Evolutionary conservation across 2,329 filamentous ascomycete species (phyloP).

Genomic region (Scedosporium aurantiacum): DNA sequence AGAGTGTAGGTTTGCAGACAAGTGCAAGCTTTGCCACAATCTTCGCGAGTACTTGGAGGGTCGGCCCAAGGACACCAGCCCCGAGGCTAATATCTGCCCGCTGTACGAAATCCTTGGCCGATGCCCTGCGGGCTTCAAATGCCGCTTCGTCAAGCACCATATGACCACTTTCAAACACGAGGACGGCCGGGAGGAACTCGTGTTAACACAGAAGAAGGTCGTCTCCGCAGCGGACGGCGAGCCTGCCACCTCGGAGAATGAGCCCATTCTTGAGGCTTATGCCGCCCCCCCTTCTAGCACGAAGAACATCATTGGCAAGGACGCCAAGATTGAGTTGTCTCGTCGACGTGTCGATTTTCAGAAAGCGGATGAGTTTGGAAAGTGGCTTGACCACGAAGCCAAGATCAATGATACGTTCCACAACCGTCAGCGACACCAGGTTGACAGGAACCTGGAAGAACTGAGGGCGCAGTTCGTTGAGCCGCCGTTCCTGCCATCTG

Average conservation of each 20-base stretch:
- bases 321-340: conserved; percentile 63
- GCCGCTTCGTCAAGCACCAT: conserved; percentile 80
- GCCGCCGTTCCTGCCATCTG: conserved; percentile 76
- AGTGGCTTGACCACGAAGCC: conserved; percentile 63
- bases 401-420: conserved; percentile 26
- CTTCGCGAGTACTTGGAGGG: conserved; percentile 79
- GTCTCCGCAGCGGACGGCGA: conserved; percentile 23
- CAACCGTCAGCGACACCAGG: conserved; percentile 29
- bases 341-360: conserved; percentile 61
- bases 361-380: conserved; percentile 63
- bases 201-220: conserved; percentile 43
- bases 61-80: conserved; percentile 63
- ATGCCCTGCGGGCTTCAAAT: conserved; percentile 86
- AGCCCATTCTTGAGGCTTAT: conserved; percentile 24
- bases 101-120: conserved; percentile 65
- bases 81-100: conserved; percentile 58
- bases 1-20: conserved; percentile 66
- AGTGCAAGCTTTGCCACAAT: conserved; percentile 74
- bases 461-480: conserved; percentile 74
- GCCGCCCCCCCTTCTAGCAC: neutral
- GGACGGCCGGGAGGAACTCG: conserved; percentile 73
- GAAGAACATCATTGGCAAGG: conserved; percentile 61
- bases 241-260: conserved; percentile 16
- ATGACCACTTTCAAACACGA: conserved; percentile 66
- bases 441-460: conserved; percentile 45